phyloP scores from a whole-genome alignment of 257 asterid genomes.

The Salvia rosmarinus region DNA sequence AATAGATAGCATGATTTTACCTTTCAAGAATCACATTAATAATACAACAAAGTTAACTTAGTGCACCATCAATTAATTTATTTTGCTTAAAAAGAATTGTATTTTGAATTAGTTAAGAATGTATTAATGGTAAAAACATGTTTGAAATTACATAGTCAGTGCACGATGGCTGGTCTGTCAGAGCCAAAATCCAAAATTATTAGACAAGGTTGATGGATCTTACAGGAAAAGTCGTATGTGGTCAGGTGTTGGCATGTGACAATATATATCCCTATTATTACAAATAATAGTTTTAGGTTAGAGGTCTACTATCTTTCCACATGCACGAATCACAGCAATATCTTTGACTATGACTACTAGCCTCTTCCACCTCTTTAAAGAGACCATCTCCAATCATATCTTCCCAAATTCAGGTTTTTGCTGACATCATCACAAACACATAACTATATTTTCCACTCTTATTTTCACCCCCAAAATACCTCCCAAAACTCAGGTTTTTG shows the following conservation, averaged over 20 bases:
- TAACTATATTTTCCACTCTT: too few species aligned
- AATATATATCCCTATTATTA: background rate
- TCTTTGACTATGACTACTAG: slow-evolving; percentile 37
- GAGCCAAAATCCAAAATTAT: slow-evolving; percentile 7
- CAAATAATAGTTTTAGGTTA: background rate
- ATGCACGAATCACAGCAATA: slow-evolving; percentile 33
- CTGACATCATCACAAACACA: too few species aligned
- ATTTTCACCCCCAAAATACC: too few species aligned
- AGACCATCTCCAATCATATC: too few species aligned
- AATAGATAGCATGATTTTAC: background rate
- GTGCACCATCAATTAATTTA: background rate
- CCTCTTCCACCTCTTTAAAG: background rate
- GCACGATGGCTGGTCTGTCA: slow-evolving; percentile 9
- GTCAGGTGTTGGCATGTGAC: slow-evolving; percentile 39
- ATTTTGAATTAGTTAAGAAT: background rate
- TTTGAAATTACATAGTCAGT: slow-evolving; percentile 2
- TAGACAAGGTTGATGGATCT: slow-evolving; percentile 32
- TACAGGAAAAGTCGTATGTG: slow-evolving; percentile 29
- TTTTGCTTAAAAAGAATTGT: background rate
- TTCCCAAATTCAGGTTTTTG: too few species aligned
- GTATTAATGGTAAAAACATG: background rate
- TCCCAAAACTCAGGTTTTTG: too few species aligned
- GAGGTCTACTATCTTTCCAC: slow-evolving; percentile 27
- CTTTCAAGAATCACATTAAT: background rate
- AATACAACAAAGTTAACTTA: background rate